Evolutionary conservation across 129 eudicot species (phyloP), one percentile per base, ranked within the genome.

Genomic region (Ambrosia trifida): DNA sequence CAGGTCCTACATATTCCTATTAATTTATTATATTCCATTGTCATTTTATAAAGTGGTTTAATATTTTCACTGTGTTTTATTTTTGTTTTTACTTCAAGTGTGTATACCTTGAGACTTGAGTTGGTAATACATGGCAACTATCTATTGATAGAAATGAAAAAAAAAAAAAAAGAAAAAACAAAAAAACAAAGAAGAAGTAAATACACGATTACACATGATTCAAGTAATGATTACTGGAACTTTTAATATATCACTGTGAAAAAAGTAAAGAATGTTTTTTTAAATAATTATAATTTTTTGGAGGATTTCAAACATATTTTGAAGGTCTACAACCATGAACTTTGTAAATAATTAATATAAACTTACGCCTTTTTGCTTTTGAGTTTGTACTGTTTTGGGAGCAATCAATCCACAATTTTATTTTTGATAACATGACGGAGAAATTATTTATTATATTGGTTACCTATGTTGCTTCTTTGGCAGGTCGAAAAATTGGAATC

Each of bases 401-500:
- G 45, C 16, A 45, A 72, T 59, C 30, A 32, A 45, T 72, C 46
- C 46, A 35, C 67, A 16, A 32, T 16, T 33, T 35, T 19, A 3
- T 19, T 20, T 35, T 56, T 20, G 24, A 17, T 30, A 11, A 44
- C 33, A 49, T 40, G n/a, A 11, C 1, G n/a, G 76, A 72, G 24
- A 72, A 24, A 19, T 17, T 9, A 59, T 36, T 24, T 50, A 6
- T 33, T 69, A 13, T 28, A 50, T 69, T 49, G 20, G 62, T 14
- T 62, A 40, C 9, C 41, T 36, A 50, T 70, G 66, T 76, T 70
- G 18, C 12, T 69, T 59, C 45, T 20, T 75, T 77, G 75, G 66
- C 81, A 94, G 99, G 99, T 94, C 71, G 97, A 85, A 70, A 87
- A 69, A 76, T 76, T 94, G 82, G 88, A 90, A 79, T 83, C 89